Percentiles rank a stretch among this genome's conserved stretches.
Evolutionary conservation across 164 flowering plant genomes (phyloP).

Genomic region (Berberis vulgaris): DNA sequence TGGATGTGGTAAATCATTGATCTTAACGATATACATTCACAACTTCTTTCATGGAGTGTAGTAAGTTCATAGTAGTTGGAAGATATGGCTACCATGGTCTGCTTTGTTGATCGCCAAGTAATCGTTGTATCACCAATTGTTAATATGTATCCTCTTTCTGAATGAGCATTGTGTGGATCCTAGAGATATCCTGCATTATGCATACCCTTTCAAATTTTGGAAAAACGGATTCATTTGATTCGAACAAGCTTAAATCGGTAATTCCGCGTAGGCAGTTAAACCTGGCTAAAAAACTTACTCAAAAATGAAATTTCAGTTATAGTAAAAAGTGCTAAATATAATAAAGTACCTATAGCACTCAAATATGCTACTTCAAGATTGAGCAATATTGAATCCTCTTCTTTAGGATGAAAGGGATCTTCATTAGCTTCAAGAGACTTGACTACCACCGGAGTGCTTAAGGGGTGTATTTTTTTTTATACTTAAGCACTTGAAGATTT

Average conservation of each 20-base stretch:
- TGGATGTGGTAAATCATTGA: neutral
- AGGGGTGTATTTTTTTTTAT: neutral
- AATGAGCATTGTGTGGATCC: neutral
- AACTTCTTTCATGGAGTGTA: too few relatives aligned
- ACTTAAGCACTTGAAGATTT: neutral
- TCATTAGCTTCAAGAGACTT: neutral
- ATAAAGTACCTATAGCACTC: neutral
- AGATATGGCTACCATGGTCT: neutral
- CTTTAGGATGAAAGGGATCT: neutral
- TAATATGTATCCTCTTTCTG: neutral
- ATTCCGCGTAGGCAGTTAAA: neutral
- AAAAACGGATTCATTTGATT: neutral
- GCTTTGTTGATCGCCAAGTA: neutral
- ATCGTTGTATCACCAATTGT: neutral
- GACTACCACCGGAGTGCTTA: neutral
- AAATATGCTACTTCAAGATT: neutral
- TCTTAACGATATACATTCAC: too few relatives aligned
- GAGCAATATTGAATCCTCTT: neutral
- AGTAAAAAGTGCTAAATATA: neutral
- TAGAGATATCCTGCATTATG: neutral
- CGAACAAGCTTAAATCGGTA: neutral
- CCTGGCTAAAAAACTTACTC: too few relatives aligned
- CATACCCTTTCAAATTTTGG: neutral
- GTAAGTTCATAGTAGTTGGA: neutral
- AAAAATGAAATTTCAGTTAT: neutral